Evolutionary conservation across 2,329 filamentous ascomycete species (phyloP), one percentile per base, ranked within the genome.

Genomic region (Cladorrhinum sp.): DNA sequence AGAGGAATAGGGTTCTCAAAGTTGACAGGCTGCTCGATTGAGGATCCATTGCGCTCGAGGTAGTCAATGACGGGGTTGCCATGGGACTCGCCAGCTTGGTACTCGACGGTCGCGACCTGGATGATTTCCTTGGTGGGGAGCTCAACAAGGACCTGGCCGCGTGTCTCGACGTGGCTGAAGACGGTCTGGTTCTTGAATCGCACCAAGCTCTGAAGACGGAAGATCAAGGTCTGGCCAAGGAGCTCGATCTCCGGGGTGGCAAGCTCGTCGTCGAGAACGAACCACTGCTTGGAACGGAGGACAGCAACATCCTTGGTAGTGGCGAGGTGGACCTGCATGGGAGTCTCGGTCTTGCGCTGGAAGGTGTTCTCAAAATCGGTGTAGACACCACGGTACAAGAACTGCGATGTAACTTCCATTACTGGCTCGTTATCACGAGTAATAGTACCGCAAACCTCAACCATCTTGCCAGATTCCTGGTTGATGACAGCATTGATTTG

Each of bases 401-500:
- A 99, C 76, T 99, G 95, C 64, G 92, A 97, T 12, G 93, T 98
- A 25, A 99, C 95, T 73, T 99, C 92, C 95, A 99, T 99, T 64
- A 99, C 92, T 5, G 92, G 83, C 74, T 90, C 77, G 24, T 89
- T 89, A 57, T 93, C 86, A 49, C 95, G 89, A 57, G 85, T 89
- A 70, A 99, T 96, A 5, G 95, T 99, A 64, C 95, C 95, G 71
- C 93, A 97, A n/a, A 99, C 93, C 77, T 99, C 96, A 18, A 99
- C 96, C 93, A 99, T 97, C 83, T 99, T 99, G 52, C 95, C 95
- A 62, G 95, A 92, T 13, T 96, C 92, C 75, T 99, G 93, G 79
- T 98, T 99, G 80, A 99, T 89, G 70, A 99, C 92, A 16, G 95
- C 92, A 70, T 99, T 98, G 79, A 99, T 91, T 74, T 96, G 92